Evolutionary conservation across 2,329 filamentous ascomycete species (phyloP).

Genomic region (Teratosphaeria gauchensis): DNA sequence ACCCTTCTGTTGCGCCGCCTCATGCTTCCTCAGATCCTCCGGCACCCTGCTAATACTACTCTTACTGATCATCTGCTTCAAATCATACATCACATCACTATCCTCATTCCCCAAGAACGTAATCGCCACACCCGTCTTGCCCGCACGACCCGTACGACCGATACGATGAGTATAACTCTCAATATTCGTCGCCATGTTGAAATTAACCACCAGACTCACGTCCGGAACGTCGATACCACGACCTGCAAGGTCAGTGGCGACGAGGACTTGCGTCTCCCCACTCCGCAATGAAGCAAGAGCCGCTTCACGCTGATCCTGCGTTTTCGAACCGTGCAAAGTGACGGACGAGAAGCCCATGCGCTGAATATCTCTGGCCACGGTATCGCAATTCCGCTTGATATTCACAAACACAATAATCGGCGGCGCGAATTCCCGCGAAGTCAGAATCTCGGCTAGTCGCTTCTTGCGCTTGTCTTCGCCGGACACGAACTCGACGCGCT

Average conservation of each 20-base stretch:
- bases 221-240: slow-evolving; percentile 97
- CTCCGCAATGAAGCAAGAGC: slow-evolving; percentile 76
- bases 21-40: slow-evolving; percentile 81
- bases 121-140: slow-evolving; percentile 91
- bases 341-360: slow-evolving; percentile 83
- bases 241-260: slow-evolving; percentile 90
- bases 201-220: slow-evolving; percentile 90
- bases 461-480: slow-evolving; percentile 97
- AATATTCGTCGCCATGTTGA: slow-evolving; percentile 93
- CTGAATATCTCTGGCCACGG: slow-evolving; percentile 87
- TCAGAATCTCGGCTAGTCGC: slow-evolving; percentile 81
- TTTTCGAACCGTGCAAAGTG: slow-evolving; percentile 90
- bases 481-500: slow-evolving; percentile 82
- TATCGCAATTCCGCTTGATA: slow-evolving; percentile 98
- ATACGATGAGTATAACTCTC: slow-evolving; percentile 96
- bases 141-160: slow-evolving; percentile 91
- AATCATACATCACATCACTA: slow-evolving; percentile 74
- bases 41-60: slow-evolving; percentile 79
- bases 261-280: slow-evolving; percentile 74
- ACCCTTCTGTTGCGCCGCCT: slow-evolving; percentile 74
- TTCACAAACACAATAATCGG: slow-evolving; percentile 99
- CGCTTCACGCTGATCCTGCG: slow-evolving; percentile 93
- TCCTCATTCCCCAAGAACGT: slow-evolving; percentile 93
- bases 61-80: slow-evolving; percentile 93
- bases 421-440: slow-evolving; percentile 66